phyloP scores from a whole-genome alignment of 2,329 filamentous ascomycete species.

The Colletotrichum coccodes region DNA sequence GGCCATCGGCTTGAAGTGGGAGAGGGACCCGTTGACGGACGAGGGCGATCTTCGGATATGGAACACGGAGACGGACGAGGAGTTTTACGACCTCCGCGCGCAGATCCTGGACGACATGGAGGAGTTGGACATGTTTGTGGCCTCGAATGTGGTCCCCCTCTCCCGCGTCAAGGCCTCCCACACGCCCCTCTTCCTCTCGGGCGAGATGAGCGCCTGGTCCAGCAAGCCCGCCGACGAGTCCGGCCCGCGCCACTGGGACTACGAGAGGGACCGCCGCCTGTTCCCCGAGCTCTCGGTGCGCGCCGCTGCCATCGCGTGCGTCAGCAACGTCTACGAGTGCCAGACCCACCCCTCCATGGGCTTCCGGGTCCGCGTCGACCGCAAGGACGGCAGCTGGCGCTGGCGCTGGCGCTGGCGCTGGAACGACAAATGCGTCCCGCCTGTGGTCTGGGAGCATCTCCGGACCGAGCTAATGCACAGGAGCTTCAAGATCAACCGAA shows the following conservation, averaged over 20 bases:
- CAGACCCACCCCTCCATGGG: background rate
- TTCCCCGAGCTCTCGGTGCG: conserved; percentile 24
- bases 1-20: conserved; percentile 3
- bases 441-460: background rate
- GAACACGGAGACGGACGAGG: background rate
- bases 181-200: conserved; percentile 12
- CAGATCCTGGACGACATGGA: background rate
- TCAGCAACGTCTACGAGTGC: background rate
- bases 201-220: conserved; percentile 23
- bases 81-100: background rate
- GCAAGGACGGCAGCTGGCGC: background rate
- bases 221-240: conserved; percentile 9
- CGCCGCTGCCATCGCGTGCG: background rate
- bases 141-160: background rate
- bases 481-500: background rate
- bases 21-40: background rate
- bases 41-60: background rate
- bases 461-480: background rate
- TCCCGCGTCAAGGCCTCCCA: conserved; percentile 15
- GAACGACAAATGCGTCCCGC: background rate
- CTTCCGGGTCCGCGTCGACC: background rate
- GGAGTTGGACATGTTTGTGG: background rate
- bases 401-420: conserved; percentile 16
- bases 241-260: background rate
- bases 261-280: background rate